Evolutionary conservation across 768 basidiomycete species (phyloP).

Genomic region (Psilocybe cyanescens): DNA sequence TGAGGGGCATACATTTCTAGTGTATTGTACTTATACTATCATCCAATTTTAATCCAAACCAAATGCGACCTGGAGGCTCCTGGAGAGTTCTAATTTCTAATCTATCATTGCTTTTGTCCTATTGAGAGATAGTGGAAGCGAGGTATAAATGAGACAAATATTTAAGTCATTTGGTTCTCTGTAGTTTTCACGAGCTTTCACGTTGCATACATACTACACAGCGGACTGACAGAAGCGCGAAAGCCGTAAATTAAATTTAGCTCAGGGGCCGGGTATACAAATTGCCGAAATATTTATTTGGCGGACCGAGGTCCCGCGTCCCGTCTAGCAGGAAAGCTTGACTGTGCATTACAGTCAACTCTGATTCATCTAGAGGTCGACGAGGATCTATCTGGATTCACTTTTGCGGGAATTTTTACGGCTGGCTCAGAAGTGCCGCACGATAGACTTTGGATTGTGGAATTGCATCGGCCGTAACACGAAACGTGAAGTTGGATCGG

Average conservation of each 20-base stretch:
- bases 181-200: neutral
- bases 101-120: too few relatives aligned
- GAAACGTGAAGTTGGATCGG: too few relatives aligned
- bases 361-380: too few relatives aligned
- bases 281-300: slow-evolving; percentile 9
- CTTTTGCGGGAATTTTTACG: too few relatives aligned
- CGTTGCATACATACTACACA: neutral
- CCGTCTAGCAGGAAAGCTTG: neutral
- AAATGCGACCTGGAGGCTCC: too few relatives aligned
- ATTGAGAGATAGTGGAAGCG: too few relatives aligned
- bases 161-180: neutral
- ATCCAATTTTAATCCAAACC: neutral
- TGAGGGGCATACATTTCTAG: neutral
- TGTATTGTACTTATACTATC: neutral
- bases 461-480: too few relatives aligned
- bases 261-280: slow-evolving; percentile 3
- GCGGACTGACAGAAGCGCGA: too few relatives aligned
- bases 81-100: too few relatives aligned
- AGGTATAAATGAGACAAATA: neutral
- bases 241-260: neutral
- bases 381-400: too few relatives aligned
- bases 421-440: too few relatives aligned
- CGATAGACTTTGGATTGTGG: too few relatives aligned
- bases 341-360: neutral
- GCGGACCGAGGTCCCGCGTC: neutral